phyloP scores from a whole-genome alignment of 768 basidiomycete species.

The Lentinus tigrinus region DNA sequence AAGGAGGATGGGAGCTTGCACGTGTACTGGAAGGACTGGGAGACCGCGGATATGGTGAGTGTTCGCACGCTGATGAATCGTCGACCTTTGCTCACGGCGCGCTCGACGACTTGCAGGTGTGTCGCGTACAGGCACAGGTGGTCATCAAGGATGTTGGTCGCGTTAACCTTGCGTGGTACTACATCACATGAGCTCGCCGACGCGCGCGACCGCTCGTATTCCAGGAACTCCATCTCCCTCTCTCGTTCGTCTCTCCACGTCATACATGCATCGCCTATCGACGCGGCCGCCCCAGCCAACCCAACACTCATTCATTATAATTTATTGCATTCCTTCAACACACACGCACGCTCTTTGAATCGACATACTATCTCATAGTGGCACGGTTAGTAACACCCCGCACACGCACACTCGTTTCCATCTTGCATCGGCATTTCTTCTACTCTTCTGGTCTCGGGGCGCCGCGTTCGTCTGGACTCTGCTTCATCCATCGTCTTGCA shows the following conservation, averaged over 20 bases:
- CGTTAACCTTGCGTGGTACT: constrained; percentile 28
- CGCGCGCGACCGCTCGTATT: not conserved
- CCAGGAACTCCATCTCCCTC: not conserved
- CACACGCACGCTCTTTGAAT: not conserved
- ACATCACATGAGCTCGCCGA: constrained; percentile 16
- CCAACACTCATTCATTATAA: not conserved
- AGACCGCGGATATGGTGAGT: constrained; percentile 28
- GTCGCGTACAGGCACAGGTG: constrained; percentile 28
- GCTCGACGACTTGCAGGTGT: constrained; percentile 17
- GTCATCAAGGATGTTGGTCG: constrained; percentile 28
- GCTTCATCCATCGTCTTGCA: not conserved
- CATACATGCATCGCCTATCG: not conserved
- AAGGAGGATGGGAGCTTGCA: constrained; percentile 27
- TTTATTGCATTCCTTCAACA: not conserved
- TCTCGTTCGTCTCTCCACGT: not conserved
- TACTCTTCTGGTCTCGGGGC: not conserved
- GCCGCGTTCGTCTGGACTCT: not conserved
- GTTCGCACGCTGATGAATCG: not conserved
- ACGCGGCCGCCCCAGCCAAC: not conserved
- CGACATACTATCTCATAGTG: not conserved
- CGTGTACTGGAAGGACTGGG: constrained; percentile 29
- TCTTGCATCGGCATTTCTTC: not conserved
- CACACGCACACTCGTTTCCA: not conserved
- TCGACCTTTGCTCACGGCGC: not conserved
- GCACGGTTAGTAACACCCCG: not conserved